A percentile compares a stretch with the other conserved stretches of the same genome.
phyloP scores from a whole-genome alignment of 2,329 filamentous ascomycete genomes.

The Plenodomus lindquistii region DNA sequence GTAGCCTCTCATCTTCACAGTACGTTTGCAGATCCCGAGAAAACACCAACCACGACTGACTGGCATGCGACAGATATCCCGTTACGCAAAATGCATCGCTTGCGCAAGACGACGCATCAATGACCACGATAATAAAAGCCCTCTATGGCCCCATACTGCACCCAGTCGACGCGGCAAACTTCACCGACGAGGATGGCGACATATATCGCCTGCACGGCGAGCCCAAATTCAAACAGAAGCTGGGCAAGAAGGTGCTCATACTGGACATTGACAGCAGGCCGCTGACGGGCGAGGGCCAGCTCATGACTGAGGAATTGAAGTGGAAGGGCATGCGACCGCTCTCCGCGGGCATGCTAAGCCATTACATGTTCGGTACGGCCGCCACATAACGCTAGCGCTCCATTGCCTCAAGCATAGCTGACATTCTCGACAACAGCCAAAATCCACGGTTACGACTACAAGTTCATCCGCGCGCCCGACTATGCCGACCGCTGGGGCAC shows the following conservation, averaged over 20 bases:
- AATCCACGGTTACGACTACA: constrained; percentile 57
- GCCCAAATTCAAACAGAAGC: constrained; percentile 39
- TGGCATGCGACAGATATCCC: constrained; percentile 21
- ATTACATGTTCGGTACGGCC: constrained; percentile 43
- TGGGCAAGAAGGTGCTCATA: constrained; percentile 44
- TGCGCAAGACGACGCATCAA: constrained; percentile 33
- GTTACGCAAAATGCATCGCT: constrained; percentile 31
- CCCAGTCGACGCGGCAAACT: constrained; percentile 40
- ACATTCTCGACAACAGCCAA: constrained; percentile 30
- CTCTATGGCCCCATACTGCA: constrained; percentile 43
- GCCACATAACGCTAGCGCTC: neutral
- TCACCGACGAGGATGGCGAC: constrained; percentile 45
- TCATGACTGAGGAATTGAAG: constrained; percentile 42
- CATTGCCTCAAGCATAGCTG: neutral
- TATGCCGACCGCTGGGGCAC: constrained; percentile 50
- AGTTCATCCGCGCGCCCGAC: constrained; percentile 50
- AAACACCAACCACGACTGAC: constrained; percentile 2
- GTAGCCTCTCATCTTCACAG: constrained; percentile 22
- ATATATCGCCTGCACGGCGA: constrained; percentile 35
- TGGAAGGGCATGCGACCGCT: constrained; percentile 45
- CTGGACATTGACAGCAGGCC: constrained; percentile 45
- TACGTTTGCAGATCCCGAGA: constrained; percentile 13
- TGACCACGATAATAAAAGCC: constrained; percentile 43
- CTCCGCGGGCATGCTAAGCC: constrained; percentile 44
- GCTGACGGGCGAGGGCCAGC: constrained; percentile 37